Conservation (phyloP, 129 eudicot genomes). For the Silybum marianum region DNA sequence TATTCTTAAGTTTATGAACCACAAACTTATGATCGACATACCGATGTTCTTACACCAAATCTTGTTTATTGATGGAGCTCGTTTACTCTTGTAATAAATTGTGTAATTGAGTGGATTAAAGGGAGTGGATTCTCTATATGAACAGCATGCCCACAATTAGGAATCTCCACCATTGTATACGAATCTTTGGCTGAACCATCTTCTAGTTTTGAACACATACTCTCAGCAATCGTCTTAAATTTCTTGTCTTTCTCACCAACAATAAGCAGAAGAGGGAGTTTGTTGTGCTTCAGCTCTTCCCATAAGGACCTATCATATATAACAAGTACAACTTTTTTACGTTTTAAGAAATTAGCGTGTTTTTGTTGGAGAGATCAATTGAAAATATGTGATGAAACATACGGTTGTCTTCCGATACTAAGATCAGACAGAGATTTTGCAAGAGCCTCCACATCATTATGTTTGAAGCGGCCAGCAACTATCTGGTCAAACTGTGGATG, state of each 20-base stretch:
- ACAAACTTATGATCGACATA: neutral
- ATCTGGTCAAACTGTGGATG: constrained; percentile 67
- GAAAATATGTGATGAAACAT: constrained; percentile 36
- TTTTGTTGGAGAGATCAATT: neutral
- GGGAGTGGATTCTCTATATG: constrained; percentile 89
- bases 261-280: constrained; percentile 52
- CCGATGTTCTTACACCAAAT: neutral
- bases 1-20: neutral
- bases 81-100: constrained; percentile 42
- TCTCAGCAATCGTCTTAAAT: constrained; percentile 58
- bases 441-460: constrained; percentile 60
- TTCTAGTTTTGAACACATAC: constrained; percentile 46
- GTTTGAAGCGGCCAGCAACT: constrained; percentile 57
- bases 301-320: constrained; percentile 62
- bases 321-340: neutral
- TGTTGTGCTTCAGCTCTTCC: constrained; percentile 76
- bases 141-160: constrained; percentile 80
- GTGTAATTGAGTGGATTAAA: constrained; percentile 47
- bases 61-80: constrained; percentile 21
- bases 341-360: neutral
- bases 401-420: constrained; percentile 90
- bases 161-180: constrained; percentile 48
- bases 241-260: constrained; percentile 83
- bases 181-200: constrained; percentile 24
- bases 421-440: constrained; percentile 65